Evolutionary conservation across 2,329 filamentous ascomycete species (phyloP), one percentile per base, ranked within the genome.

Genomic region (Claviceps cyperi): DNA sequence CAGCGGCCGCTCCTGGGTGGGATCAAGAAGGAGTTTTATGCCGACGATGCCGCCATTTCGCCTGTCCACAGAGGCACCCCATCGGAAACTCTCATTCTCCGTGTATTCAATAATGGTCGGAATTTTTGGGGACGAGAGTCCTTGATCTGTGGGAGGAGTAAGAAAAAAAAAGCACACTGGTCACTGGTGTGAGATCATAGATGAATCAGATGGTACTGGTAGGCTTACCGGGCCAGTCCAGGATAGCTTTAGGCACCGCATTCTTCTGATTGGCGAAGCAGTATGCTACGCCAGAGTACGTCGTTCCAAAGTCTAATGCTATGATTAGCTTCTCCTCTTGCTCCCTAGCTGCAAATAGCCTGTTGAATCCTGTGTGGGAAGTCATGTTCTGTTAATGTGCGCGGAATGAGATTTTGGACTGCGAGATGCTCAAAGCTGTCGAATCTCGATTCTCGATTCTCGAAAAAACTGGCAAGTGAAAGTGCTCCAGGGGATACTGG

Each of bases 261-360:
- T 41, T 15, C 6, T n/a, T 14, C 14, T 51, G n/a, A 15, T 52
- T 49, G 0, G 51, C 46, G n/a, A 55, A 52, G 32, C 50, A 51
- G n/a, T 35, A 77, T 38, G 72, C 72, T 15, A 77, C 65, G 24
- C 73, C 74, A 15, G 73, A 75, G 57, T 72, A 78, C 3, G 75
- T 78, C 6, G 75, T 78, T 28, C 75, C 74, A 55, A 78, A 77
- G 56, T 77, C 75, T 52, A 78, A 70, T 21, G 71, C 74, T 52
- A 76, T 66, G 47, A 76, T 66, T 50, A 76, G 69, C 57, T 65
- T 70, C 54, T 49, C 48, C 0, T 46, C 44, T 32, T 17, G 14
- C 11, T 46, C 43, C 9, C 19, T 28, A 8, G 14, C 28, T 46
- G 41, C 41, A 8, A 6, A 24, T 22, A 5, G 13, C 40, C 22